Percentiles rank a stretch among this genome's conserved stretches.
Evolutionary conservation across 768 basidiomycete species (phyloP).

Genomic region (Phylloporus scabripes): DNA sequence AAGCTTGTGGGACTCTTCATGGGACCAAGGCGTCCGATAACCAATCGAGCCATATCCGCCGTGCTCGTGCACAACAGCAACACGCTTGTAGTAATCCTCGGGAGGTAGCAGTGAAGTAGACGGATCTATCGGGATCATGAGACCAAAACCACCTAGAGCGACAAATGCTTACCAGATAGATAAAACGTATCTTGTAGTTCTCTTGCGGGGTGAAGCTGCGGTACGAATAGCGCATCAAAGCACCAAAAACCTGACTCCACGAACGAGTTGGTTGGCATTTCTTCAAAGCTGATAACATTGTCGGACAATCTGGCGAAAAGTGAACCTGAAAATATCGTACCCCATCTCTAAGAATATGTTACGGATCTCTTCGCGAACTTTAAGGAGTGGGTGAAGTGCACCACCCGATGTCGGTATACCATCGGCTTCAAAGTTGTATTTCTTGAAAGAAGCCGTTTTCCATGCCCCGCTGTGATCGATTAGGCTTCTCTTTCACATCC

Average conservation of each 20-base stretch:
- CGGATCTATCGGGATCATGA: conserved; percentile 56
- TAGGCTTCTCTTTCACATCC: neutral
- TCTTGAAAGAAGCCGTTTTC: conserved; percentile 92
- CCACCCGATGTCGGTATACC: conserved; percentile 87
- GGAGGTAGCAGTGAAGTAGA: conserved; percentile 69
- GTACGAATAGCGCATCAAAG: conserved; percentile 96
- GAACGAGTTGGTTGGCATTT: conserved; percentile 95
- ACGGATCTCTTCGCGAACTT: conserved; percentile 96
- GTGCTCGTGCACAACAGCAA: conserved; percentile 76
- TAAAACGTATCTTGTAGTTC: conserved; percentile 99
- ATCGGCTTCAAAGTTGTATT: conserved; percentile 98
- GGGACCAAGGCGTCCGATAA: conserved; percentile 95
- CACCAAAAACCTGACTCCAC: conserved; percentile 99
- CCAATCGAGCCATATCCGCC: conserved; percentile 91
- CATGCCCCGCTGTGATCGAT: conserved; percentile 68
- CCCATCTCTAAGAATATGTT: conserved; percentile 99
- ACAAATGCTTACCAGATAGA: conserved; percentile 63
- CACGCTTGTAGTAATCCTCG: conserved; percentile 77
- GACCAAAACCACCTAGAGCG: neutral
- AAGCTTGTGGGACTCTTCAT: conserved; percentile 87
- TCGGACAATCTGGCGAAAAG: neutral
- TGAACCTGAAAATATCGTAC: conserved; percentile 39
- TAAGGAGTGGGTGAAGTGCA: conserved; percentile 91
- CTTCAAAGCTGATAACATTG: conserved; percentile 67
- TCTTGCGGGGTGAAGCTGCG: conserved; percentile 97